These are phyloP conservation scores for Lipomyces chichibuensis DNA, from an alignment of 805 yeast species.

Conservation along the genomic window DNA sequence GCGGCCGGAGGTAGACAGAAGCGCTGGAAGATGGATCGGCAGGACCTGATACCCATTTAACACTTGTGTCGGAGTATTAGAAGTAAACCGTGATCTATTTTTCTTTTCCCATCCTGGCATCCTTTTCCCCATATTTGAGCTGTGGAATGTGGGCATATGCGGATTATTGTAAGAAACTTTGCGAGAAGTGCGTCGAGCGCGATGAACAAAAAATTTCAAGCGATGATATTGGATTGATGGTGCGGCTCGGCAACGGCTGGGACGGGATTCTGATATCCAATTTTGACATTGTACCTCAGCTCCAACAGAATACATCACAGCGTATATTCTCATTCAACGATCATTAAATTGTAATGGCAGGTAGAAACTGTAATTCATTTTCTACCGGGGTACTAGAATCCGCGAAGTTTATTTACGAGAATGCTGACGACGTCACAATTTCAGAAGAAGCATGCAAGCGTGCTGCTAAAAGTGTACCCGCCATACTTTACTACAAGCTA, in stretches of 20 bases:
- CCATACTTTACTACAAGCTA: background rate
- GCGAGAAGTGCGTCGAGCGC: background rate
- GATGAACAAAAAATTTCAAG: background rate
- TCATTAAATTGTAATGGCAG: background rate
- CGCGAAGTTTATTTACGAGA: conserved; percentile 40
- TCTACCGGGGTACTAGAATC: conserved; percentile 37
- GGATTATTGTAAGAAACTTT: background rate
- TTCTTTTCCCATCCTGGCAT: background rate
- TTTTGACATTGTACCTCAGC: too few relatives aligned
- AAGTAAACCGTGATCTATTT: background rate
- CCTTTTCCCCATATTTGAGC: background rate
- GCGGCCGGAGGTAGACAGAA: background rate
- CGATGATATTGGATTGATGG: background rate
- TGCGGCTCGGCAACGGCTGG: background rate
- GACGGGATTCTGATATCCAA: too few relatives aligned
- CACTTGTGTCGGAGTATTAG: background rate
- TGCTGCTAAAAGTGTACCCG: conserved; percentile 40
- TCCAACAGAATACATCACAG: too few relatives aligned
- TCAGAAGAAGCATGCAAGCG: conserved; percentile 38
- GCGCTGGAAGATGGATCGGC: conserved; percentile 16
- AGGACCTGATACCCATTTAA: conserved; percentile 20
- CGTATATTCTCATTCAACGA: too few relatives aligned
- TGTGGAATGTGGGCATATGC: background rate
- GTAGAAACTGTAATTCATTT: background rate
- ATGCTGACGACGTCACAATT: conserved; percentile 43